Conservation (phyloP, 1,284 basidiomycete genomes). For the Apiotrichum sp. region DNA sequence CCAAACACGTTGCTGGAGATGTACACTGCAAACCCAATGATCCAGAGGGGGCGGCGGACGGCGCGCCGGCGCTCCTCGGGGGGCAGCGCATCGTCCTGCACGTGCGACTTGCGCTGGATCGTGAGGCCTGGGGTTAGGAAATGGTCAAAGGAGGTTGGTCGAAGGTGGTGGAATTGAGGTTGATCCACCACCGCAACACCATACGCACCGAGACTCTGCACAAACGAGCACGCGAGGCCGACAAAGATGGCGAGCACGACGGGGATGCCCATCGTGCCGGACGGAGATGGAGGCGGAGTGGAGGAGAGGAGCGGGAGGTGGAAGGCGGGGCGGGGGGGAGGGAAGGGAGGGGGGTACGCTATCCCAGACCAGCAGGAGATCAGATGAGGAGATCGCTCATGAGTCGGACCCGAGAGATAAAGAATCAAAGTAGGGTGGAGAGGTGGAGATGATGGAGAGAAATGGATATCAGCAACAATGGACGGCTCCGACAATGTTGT, state of each 20-base stretch:
- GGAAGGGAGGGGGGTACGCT: background rate
- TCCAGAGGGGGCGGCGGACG: constrained; percentile 74
- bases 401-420: too few species aligned
- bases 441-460: too few species aligned
- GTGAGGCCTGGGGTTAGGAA: constrained; percentile 58
- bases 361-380: too few species aligned
- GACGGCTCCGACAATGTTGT: too few species aligned
- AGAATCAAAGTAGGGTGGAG: too few species aligned
- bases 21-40: constrained; percentile 77
- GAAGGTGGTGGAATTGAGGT: too few species aligned
- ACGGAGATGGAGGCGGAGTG: constrained; percentile 9
- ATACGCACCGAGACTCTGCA: constrained; percentile 68
- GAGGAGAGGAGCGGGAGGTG: background rate
- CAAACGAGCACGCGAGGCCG: constrained; percentile 78
- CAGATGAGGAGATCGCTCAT: too few species aligned
- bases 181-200: background rate
- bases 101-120: constrained; percentile 90
- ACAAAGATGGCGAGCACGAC: constrained; percentile 59
- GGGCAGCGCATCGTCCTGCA: constrained; percentile 71
- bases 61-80: constrained; percentile 61
- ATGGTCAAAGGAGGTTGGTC: background rate
- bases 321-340: too few species aligned
- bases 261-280: constrained; percentile 45
- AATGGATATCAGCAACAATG: too few species aligned
- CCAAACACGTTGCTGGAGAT: constrained; percentile 84